Evolutionary conservation across 768 basidiomycete genomes (phyloP), one percentile per base, ranked within the genome.

Genomic region (Tylopilus sp.): DNA sequence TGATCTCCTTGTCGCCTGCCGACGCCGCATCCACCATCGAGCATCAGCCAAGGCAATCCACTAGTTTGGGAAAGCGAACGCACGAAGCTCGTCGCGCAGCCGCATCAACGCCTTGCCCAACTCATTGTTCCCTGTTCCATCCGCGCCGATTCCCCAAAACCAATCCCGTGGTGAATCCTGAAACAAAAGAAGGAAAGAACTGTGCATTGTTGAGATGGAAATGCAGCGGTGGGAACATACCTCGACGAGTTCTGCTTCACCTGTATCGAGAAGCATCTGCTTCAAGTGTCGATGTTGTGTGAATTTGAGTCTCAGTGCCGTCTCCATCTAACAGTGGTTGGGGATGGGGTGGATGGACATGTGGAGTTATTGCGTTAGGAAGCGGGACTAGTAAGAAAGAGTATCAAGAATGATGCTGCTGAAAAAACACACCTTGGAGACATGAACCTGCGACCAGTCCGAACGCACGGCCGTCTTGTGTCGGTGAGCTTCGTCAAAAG

Each of bases 101-200:
- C 84, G 78, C 70, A 83, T 81, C 17, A 89, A 75, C 6, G 82
- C 80, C 64, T 84, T 86, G 44, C 87, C 88, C 33, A 89, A 76
- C 62, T 89, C 85, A 55, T 89, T 89, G 29, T 77, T 79, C 24
- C 87, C 87, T 54, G 76, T 72, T 13, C 80, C 72, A 63, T 89
- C 84, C 24, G 79, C 75, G 6, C 87, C 87, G 57, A 84, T 66
- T 24, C 87, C 87, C 86, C 87, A 89, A 68, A 88, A 88, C 48
- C 84, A 75, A 64, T 89, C 88, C 58, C 82, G 82, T 58, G 83
- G 82, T 11, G 85, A 87, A 67, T 86, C 82, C 85, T 87, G 7
- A 11, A 24, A 22, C 30, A 17, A 21, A 16, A 21, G 21, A 28
- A 26, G 8, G 19, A 26, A 28, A 21, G 8, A 21, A 21, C 22